Conservation (phyloP, 78 protist genomes). For the Protostelium mycophagum region DNA sequence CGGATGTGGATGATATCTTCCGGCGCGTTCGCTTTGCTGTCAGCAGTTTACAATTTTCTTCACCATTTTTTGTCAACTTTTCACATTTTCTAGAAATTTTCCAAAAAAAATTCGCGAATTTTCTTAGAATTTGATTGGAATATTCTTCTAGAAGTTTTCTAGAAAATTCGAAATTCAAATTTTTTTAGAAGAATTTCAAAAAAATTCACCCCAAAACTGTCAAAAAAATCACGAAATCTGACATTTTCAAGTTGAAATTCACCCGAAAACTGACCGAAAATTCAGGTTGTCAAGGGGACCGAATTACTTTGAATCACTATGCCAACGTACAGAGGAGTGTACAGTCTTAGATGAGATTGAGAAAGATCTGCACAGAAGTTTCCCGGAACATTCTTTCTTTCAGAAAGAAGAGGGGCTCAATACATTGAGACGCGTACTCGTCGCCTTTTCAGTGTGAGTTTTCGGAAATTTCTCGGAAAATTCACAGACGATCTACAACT, state of each 20-base stretch:
- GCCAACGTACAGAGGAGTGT: neutral
- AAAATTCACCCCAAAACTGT: neutral
- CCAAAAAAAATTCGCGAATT: too few species aligned
- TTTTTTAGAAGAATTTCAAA: neutral
- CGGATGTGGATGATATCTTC: neutral
- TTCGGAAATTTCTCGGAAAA: neutral
- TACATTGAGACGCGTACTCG: constrained; percentile 24
- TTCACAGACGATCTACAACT: too few species aligned
- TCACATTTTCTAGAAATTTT: too few species aligned
- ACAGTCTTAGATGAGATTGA: constrained; percentile 35
- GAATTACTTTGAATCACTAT: neutral
- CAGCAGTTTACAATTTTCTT: too few species aligned
- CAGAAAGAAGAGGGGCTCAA: constrained; percentile 28
- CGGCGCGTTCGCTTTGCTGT: neutral
- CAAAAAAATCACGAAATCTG: neutral
- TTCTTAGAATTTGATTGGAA: too few species aligned
- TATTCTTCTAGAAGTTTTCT: too few species aligned
- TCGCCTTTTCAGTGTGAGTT: constrained; percentile 15
- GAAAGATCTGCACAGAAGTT: constrained; percentile 56
- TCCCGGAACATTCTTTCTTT: constrained; percentile 49
- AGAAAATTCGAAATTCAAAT: too few species aligned
- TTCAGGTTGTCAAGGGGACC: neutral
- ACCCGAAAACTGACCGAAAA: too few species aligned
- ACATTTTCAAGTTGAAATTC: too few species aligned
- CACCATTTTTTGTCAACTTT: too few species aligned